Conservation (phyloP, 1,284 basidiomycete species). For the Tausonia pullulans region DNA sequence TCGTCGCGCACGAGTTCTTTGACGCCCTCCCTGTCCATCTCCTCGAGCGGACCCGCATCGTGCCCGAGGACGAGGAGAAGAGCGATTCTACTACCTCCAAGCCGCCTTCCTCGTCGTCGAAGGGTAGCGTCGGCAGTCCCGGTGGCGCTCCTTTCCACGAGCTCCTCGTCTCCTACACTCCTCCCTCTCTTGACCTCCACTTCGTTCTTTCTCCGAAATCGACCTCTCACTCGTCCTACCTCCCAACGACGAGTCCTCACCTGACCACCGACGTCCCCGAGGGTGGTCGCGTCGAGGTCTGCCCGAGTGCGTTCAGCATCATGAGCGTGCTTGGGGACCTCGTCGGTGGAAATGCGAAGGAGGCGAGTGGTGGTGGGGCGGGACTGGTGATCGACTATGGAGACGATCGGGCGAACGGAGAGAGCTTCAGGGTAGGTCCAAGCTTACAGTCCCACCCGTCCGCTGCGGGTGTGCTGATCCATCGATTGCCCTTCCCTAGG, state of each 20-base stretch:
- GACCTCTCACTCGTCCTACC: slow-evolving; percentile 53
- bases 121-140: not conserved
- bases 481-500: slow-evolving; percentile 40
- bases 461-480: not conserved
- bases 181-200: slow-evolving; percentile 41
- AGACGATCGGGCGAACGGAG: slow-evolving; percentile 53
- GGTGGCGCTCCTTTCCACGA: slow-evolving; percentile 1
- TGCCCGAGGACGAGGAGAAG: too few relatives aligned
- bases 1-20: slow-evolving; percentile 95
- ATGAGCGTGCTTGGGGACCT: slow-evolving; percentile 56
- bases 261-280: slow-evolving; percentile 50
- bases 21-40: slow-evolving; percentile 90
- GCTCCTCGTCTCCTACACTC: slow-evolving; percentile 19
- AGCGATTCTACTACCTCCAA: too few relatives aligned
- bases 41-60: slow-evolving; percentile 47
- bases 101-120: not conserved
- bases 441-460: not conserved
- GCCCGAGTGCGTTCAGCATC: slow-evolving; percentile 54
- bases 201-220: slow-evolving; percentile 56
- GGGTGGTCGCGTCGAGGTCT: slow-evolving; percentile 67
- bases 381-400: slow-evolving; percentile 90
- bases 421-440: slow-evolving; percentile 63
- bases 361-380: slow-evolving; percentile 46
- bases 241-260: slow-evolving; percentile 57
- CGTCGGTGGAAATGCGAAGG: slow-evolving; percentile 30